A percentile compares a stretch with the other conserved stretches of the same genome.
These are phyloP conservation scores for Kodamaea fukazawae DNA, from an alignment of 805 yeast genomes.

Conservation along the genomic window DNA sequence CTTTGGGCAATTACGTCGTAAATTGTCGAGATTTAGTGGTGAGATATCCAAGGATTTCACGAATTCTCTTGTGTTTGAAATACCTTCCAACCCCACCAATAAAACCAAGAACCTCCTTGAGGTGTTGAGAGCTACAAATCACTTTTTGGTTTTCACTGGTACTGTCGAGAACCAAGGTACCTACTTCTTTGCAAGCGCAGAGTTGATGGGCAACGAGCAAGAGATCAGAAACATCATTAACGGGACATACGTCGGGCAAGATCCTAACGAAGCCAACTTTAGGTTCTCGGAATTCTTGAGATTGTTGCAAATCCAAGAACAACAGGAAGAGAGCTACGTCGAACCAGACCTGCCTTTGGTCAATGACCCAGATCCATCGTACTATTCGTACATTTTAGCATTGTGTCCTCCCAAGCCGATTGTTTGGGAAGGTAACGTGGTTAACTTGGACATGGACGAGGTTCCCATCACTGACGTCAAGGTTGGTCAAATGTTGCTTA, in stretches of 20 bases:
- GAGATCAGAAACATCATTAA: slow-evolving; percentile 38
- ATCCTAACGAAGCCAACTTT: slow-evolving; percentile 23
- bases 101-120: slow-evolving; percentile 52
- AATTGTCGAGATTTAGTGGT: slow-evolving; percentile 72
- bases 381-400: slow-evolving; percentile 64
- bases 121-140: slow-evolving; percentile 60
- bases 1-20: slow-evolving; percentile 74
- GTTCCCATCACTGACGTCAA: slow-evolving; percentile 56
- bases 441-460: slow-evolving; percentile 48
- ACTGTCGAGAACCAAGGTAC: slow-evolving; percentile 70
- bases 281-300: slow-evolving; percentile 28
- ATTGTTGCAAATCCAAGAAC: slow-evolving; percentile 11
- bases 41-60: slow-evolving; percentile 67
- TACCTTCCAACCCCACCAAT: slow-evolving; percentile 43
- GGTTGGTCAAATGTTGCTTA: slow-evolving; percentile 64
- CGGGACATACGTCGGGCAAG: slow-evolving; percentile 40
- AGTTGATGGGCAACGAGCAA: slow-evolving; percentile 40
- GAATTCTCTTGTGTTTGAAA: slow-evolving; percentile 63
- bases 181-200: slow-evolving; percentile 74
- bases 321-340: slow-evolving; percentile 10
- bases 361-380: slow-evolving; percentile 28
- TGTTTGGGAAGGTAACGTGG: slow-evolving; percentile 84
- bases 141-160: slow-evolving; percentile 74
- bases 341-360: slow-evolving; percentile 7
- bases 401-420: slow-evolving; percentile 80